Evolutionary conservation across 2,329 filamentous ascomycete species (phyloP).

Genomic region (Neofusicoccum laricinum): DNA sequence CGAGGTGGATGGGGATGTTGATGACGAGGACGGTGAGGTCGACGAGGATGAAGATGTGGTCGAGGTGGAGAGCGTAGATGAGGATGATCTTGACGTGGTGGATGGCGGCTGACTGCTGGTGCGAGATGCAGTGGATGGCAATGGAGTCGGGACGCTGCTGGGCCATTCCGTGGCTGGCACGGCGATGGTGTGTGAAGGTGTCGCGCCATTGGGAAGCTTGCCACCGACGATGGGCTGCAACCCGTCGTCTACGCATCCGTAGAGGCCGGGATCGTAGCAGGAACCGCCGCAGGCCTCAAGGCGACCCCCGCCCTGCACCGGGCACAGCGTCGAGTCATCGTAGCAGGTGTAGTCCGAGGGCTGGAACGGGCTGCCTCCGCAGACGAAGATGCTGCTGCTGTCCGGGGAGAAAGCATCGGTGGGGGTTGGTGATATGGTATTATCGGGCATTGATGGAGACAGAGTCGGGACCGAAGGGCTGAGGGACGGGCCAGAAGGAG

Average conservation of each 20-base stretch:
- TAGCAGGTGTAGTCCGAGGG: slow-evolving; percentile 14
- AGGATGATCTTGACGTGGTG: background rate
- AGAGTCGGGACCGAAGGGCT: background rate
- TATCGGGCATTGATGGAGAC: background rate
- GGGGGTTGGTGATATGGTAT: background rate
- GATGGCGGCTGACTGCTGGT: background rate
- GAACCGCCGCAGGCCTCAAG: slow-evolving; percentile 3
- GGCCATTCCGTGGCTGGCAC: slow-evolving; percentile 5
- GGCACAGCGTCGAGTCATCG: slow-evolving; percentile 1
- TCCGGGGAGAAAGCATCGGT: background rate
- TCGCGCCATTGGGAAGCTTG: background rate
- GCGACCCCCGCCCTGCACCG: background rate
- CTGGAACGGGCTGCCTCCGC: background rate
- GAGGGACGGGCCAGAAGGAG: background rate
- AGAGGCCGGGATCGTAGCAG: slow-evolving; percentile 9
- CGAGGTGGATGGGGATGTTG: background rate
- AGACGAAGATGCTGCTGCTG: background rate
- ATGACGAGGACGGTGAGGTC: background rate
- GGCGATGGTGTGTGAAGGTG: background rate
- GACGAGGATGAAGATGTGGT: background rate
- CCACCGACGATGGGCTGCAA: slow-evolving; percentile 2
- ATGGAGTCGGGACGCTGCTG: background rate
- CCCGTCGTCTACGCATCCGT: background rate
- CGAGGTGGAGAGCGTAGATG: background rate
- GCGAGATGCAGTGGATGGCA: background rate